Base-by-base conservation (phyloP, 306 rosid species). In the Heteromeles arbutifolia region DNA sequence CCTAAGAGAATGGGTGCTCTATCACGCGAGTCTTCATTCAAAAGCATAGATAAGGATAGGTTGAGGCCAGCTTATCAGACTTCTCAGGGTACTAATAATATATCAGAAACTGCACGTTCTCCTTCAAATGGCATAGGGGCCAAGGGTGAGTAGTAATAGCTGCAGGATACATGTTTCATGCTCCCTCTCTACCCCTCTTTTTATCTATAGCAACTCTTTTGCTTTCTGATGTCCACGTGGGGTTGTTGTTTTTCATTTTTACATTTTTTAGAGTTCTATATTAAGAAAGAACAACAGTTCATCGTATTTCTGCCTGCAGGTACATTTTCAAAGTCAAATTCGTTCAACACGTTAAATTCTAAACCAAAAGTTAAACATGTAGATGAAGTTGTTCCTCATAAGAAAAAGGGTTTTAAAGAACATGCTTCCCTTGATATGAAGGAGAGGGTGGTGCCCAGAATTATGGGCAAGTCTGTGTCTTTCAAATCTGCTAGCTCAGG, bases 11-110 rank as follows among this genome's bases (percentile, higher is more conserved):
- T 59, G 73, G 79, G 70, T 84, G 78, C 88, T 74, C 61, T 84
- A 71, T 83, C 90, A 45, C 89, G 89, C 0, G 98, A 93, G 61
- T 81, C 92, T 72, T 88, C 94, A 41, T 85, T 82, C 71, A 93
- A 87, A 79, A 88, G 76, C 76, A 34, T 81, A 74, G 96, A 93
- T 53, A 91, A 85, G 76, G 93, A 83, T 50, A 91, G 86, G 71
- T 31, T 62, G 72, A 90, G 88, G 76, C 71, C 83, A 29, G 83
- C 83, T 79, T 83, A 74, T 84, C 80, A 50, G 75, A 82, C 79
- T 52, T 68, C 89, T 73, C 86, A 74, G 34, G 41, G 77, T 8
- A 41, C 79, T 79, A 72, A 83, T 65, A 83, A 83, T 77, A 67
- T 73, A 65, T 65, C 61, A 66, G 92, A 86, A 73, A 71, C 71